A percentile compares a stretch with the other conserved stretches of the same genome.
Conservation (phyloP, 2,329 filamentous ascomycete genomes). For the Cladobotryum mycophilum region DNA sequence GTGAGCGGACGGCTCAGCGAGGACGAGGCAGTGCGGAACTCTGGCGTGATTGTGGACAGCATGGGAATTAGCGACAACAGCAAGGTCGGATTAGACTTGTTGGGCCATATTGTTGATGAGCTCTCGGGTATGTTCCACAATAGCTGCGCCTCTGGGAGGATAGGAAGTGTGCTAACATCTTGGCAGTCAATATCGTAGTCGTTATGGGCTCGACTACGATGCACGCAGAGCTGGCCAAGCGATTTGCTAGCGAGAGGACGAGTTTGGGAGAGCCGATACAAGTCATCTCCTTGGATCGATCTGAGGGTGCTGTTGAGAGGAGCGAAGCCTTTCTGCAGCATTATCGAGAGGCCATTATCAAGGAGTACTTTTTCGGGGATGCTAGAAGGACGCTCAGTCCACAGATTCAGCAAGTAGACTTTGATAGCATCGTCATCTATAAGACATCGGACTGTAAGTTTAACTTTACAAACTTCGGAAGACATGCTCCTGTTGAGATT, state of each 20-base stretch:
- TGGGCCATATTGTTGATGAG: conserved; percentile 66
- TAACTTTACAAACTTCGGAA: background rate
- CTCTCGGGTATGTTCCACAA: conserved; percentile 37
- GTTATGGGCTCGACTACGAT: conserved; percentile 75
- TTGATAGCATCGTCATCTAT: conserved; percentile 68
- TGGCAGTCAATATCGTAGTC: conserved; percentile 69
- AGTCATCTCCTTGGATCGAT: conserved; percentile 75
- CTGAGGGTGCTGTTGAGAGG: conserved; percentile 75
- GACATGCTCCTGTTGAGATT: conserved; percentile 16
- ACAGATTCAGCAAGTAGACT: conserved; percentile 78
- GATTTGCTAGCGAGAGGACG: conserved; percentile 54
- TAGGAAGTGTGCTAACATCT: background rate
- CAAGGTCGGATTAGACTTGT: conserved; percentile 64
- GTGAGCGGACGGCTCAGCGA: conserved; percentile 72
- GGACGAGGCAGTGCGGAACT: conserved; percentile 61
- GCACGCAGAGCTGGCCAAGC: conserved; percentile 65
- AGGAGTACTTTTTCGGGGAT: conserved; percentile 92
- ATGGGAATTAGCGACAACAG: conserved; percentile 62
- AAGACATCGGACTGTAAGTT: conserved; percentile 54
- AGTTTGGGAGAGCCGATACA: conserved; percentile 61
- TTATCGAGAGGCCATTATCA: conserved; percentile 68
- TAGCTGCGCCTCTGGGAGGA: background rate
- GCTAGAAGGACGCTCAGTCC: conserved; percentile 71
- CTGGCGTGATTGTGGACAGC: conserved; percentile 83
- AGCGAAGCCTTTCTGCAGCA: conserved; percentile 69